Percentiles rank a stretch among this genome's conserved stretches.
Conservation (phyloP, 768 basidiomycete species). For the Auricularia sp. region DNA sequence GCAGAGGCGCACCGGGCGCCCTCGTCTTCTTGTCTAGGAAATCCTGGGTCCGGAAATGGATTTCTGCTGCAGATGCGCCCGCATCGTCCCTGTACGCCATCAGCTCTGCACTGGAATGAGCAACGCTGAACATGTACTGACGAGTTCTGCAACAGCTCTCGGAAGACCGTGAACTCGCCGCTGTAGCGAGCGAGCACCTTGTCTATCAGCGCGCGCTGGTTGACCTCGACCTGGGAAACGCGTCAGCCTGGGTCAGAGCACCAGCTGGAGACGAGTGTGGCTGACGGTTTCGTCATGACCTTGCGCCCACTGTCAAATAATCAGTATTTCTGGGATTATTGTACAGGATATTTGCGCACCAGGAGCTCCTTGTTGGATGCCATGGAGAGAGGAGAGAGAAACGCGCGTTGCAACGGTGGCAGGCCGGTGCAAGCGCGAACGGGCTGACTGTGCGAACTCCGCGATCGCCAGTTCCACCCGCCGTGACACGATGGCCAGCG, state of each 20-base stretch:
- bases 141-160: slow-evolving; percentile 92
- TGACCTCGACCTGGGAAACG: slow-evolving; percentile 51
- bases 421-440: background rate
- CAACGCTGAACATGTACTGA: background rate
- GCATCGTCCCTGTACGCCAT: slow-evolving; percentile 52
- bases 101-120: background rate
- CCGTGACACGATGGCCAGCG: slow-evolving; percentile 35
- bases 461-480: background rate
- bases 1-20: slow-evolving; percentile 22
- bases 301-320: slow-evolving; percentile 30
- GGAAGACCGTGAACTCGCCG: slow-evolving; percentile 82
- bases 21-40: slow-evolving; percentile 27
- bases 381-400: background rate
- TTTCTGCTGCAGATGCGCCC: slow-evolving; percentile 62
- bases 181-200: slow-evolving; percentile 94
- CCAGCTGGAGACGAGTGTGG: background rate
- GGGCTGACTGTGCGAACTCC: background rate
- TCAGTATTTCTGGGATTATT: background rate
- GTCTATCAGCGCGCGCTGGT: slow-evolving; percentile 93
- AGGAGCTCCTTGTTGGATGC: background rate
- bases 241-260: slow-evolving; percentile 1
- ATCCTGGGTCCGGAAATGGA: slow-evolving; percentile 61
- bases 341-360: background rate
- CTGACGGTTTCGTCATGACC: slow-evolving; percentile 60
- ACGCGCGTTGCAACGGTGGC: background rate